phyloP scores from a whole-genome alignment of 2,329 filamentous ascomycete species.

The Byssochlamys sp. region DNA sequence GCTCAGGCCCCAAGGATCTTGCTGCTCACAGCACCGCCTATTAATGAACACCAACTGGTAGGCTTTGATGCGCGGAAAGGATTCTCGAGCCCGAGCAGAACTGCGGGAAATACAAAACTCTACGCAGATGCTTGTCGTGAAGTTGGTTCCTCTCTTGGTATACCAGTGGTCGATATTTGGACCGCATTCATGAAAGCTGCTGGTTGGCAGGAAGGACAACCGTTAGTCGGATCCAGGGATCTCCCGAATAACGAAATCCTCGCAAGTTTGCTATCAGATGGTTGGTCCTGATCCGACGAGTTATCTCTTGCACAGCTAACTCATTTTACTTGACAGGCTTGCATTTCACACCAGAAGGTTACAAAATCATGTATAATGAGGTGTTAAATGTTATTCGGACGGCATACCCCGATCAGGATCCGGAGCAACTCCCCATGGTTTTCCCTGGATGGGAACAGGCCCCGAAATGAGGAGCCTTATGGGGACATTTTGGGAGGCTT shows the following conservation, averaged over 20 bases:
- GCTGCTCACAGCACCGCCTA: conserved; percentile 65
- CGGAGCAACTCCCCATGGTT: conserved; percentile 43
- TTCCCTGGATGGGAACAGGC: conserved; percentile 46
- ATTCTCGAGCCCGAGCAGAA: conserved; percentile 44
- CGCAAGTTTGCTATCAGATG: conserved; percentile 46
- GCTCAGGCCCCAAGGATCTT: conserved; percentile 68
- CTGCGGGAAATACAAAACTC: conserved; percentile 50
- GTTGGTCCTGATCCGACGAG: conserved; percentile 27
- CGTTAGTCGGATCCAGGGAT: conserved; percentile 48
- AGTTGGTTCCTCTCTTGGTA: conserved; percentile 44
- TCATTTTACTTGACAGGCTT: conserved; percentile 33
- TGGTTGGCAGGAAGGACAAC: conserved; percentile 43
- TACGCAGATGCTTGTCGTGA: conserved; percentile 59
- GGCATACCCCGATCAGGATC: conserved; percentile 47
- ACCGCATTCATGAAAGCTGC: conserved; percentile 60
- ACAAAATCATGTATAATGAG: conserved; percentile 46
- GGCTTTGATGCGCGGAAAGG: conserved; percentile 41
- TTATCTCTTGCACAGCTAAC: conserved; percentile 1
- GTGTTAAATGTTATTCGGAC: conserved; percentile 43
- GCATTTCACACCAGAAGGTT: conserved; percentile 50
- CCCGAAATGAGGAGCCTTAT: conserved; percentile 20
- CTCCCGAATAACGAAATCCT: conserved; percentile 49
- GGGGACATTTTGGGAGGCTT: background rate
- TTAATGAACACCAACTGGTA: conserved; percentile 63
- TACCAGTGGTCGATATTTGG: conserved; percentile 72